Conservation (phyloP, 2,329 filamentous ascomycete species). For the Ceratocystis colombiana region DNA sequence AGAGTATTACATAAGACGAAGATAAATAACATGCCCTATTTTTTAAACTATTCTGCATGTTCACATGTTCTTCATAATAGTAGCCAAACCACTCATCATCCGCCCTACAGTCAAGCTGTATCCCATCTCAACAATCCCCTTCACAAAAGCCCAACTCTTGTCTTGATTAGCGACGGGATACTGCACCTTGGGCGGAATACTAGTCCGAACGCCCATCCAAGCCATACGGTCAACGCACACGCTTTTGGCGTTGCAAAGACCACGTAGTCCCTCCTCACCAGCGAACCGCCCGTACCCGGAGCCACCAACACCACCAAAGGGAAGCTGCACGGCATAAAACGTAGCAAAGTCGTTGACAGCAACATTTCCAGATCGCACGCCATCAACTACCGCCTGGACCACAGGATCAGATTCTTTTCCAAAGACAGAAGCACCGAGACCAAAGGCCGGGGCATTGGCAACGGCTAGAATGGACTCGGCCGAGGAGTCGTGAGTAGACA, state of each 20-base stretch:
- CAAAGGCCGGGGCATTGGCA: conserved; percentile 76
- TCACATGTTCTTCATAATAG: conserved; percentile 39
- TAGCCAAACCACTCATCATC: conserved; percentile 36
- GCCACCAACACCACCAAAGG: conserved; percentile 83
- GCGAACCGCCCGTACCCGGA: conserved; percentile 91
- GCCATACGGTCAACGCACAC: conserved; percentile 66
- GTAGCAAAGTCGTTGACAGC: conserved; percentile 91
- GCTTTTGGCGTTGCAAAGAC: conserved; percentile 78
- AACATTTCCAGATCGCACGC: conserved; percentile 77
- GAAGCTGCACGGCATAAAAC: conserved; percentile 87
- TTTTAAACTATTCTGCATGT: not conserved
- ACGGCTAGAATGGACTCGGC: conserved; percentile 57
- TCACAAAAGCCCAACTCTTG: conserved; percentile 55
- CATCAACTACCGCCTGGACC: conserved; percentile 53
- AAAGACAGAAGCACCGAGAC: conserved; percentile 81
- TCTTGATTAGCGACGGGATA: conserved; percentile 65
- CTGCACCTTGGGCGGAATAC: conserved; percentile 67
- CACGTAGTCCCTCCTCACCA: conserved; percentile 74
- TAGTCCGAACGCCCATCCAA: conserved; percentile 56
- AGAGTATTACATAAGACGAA: not conserved
- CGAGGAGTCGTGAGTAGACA: conserved; percentile 57
- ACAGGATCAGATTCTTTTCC: conserved; percentile 53
- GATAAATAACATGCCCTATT: not conserved
- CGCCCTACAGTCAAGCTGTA: conserved; percentile 40
- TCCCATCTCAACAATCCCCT: conserved; percentile 51